Conservation (phyloP, 2,329 filamentous ascomycete species). For the Mycocentrospora acerina region DNA sequence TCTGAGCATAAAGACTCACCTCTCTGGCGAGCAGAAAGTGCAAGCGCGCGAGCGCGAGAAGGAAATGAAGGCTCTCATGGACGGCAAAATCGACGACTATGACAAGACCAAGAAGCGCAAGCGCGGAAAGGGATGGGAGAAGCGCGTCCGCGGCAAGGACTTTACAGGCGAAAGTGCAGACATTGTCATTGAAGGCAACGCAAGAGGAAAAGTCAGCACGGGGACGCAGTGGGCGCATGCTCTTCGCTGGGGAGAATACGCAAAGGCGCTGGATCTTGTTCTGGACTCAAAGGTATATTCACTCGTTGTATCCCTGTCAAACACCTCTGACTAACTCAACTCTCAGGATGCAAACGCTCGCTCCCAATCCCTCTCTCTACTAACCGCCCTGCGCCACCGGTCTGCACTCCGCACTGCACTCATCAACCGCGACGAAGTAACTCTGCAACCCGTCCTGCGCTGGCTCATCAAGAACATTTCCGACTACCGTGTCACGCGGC, state of each 20-base stretch:
- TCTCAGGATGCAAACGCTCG: slow-evolving; percentile 30
- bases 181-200: slow-evolving; percentile 80
- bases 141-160: slow-evolving; percentile 69
- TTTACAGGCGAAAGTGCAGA: slow-evolving; percentile 82
- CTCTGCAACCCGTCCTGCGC: slow-evolving; percentile 76
- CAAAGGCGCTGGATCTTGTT: slow-evolving; percentile 75
- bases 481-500: slow-evolving; percentile 76
- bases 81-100: slow-evolving; percentile 75
- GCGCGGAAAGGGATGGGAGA: slow-evolving; percentile 61
- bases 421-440: slow-evolving; percentile 75
- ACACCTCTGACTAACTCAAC: slow-evolving; percentile 5
- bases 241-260: slow-evolving; percentile 76
- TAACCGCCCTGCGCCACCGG: slow-evolving; percentile 84
- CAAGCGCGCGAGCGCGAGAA: slow-evolving; percentile 75
- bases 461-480: slow-evolving; percentile 82
- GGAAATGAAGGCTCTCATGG: slow-evolving; percentile 80
- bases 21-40: slow-evolving; percentile 78
- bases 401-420: slow-evolving; percentile 81
- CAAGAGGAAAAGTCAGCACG: slow-evolving; percentile 63
- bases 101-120: slow-evolving; percentile 70
- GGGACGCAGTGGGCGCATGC: slow-evolving; percentile 77
- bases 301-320: neutral
- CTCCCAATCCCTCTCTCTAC: slow-evolving; percentile 65
- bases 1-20: slow-evolving; percentile 85
- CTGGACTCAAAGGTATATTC: slow-evolving; percentile 50